Evolutionary conservation across 306 rosid species (phyloP).

Genomic region (Crataegus laevigata): DNA sequence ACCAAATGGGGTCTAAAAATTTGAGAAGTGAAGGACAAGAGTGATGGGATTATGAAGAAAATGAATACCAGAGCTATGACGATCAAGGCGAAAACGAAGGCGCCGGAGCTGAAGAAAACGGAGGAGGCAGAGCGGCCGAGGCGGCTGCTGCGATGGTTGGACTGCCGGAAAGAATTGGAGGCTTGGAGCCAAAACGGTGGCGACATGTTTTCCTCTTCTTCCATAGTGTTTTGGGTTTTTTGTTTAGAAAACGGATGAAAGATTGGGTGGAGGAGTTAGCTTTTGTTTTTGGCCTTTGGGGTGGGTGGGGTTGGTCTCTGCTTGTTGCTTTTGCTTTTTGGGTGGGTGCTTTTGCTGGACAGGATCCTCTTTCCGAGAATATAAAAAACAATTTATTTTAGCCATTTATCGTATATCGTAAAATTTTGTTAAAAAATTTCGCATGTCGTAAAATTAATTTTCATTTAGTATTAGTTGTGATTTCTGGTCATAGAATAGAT

Average conservation of each 20-base stretch:
- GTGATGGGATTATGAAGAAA: conserved; percentile 43
- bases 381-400: too few species aligned
- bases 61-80: conserved; percentile 36
- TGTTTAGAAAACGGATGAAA: background rate
- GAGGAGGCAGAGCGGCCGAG: conserved; percentile 46
- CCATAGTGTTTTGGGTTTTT: conserved; percentile 28
- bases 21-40: conserved; percentile 41
- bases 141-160: background rate
- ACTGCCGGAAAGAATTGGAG: background rate
- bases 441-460: too few species aligned
- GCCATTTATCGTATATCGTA: accelerated
- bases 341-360: background rate
- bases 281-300: background rate
- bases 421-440: too few species aligned
- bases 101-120: conserved; percentile 40
- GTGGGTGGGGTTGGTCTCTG: background rate
- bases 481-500: too few species aligned
- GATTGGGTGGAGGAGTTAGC: background rate
- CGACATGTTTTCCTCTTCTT: conserved; percentile 29
- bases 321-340: background rate
- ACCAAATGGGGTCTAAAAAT: conserved; percentile 57
- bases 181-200: conserved; percentile 59
- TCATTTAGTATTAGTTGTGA: too few species aligned
- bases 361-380: too few species aligned
- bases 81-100: conserved; percentile 31